phyloP scores from a whole-genome alignment of 176 grass and related monocot genomes.

The Typha latifolia region DNA sequence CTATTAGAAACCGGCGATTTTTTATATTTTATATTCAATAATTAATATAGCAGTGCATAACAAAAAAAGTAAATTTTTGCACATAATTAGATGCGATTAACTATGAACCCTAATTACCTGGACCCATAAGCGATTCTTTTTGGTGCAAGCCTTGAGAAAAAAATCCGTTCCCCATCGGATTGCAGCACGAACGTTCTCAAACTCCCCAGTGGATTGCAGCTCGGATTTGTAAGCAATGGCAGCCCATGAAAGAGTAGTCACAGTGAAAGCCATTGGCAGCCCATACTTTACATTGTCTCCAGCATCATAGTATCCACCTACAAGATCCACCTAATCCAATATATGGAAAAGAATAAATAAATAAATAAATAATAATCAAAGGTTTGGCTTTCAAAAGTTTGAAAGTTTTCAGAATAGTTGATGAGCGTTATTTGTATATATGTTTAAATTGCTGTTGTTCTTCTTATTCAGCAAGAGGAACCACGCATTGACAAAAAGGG shows the following conservation, averaged over 20 bases:
- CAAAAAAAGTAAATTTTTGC: too few species aligned
- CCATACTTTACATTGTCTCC: constrained; percentile 99
- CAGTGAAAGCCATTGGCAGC: constrained; percentile 73
- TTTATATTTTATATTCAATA: too few species aligned
- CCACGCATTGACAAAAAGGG: too few species aligned
- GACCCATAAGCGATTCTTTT: constrained; percentile 80
- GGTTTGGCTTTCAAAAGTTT: too few species aligned
- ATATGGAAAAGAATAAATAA: neutral
- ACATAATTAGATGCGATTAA: too few species aligned
- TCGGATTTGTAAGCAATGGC: constrained; percentile 52
- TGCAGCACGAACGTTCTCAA: constrained; percentile 46
- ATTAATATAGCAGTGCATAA: too few species aligned
- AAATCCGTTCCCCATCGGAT: constrained; percentile 89
- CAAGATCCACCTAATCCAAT: constrained; percentile 54
- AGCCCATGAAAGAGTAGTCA: constrained; percentile 83
- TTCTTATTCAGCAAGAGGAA: too few species aligned
- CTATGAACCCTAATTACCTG: constrained; percentile 38
- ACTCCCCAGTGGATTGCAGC: constrained; percentile 46
- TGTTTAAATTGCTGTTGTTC: too few species aligned
- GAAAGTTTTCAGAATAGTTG: too few species aligned
- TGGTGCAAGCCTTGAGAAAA: constrained; percentile 57
- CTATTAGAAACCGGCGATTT: too few species aligned
- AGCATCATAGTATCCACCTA: constrained; percentile 90
- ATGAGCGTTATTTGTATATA: neutral
- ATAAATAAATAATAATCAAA: constrained; percentile 10